phyloP scores from a whole-genome alignment of 1,284 basidiomycete species.

The Testicularia cyperi region DNA sequence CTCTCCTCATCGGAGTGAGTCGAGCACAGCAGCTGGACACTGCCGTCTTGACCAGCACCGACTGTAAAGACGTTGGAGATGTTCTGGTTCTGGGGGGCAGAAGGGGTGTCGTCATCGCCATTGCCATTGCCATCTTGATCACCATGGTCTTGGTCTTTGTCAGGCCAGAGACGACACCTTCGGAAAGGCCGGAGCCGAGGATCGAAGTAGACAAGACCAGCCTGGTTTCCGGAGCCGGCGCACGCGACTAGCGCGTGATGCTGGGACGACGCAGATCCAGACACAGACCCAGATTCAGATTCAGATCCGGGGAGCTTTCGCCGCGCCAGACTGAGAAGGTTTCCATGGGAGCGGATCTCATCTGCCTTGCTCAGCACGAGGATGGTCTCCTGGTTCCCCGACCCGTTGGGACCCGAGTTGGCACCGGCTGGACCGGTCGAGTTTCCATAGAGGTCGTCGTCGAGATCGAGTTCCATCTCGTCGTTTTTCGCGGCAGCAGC shows the following conservation, averaged over 20 bases:
- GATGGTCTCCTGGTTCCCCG: constrained; percentile 7
- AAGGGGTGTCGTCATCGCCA: too few species aligned
- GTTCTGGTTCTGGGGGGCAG: too few species aligned
- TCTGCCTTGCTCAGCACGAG: constrained; percentile 12
- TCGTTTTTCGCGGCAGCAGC: neutral
- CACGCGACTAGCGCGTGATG: constrained; percentile 18
- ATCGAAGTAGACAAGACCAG: constrained; percentile 27
- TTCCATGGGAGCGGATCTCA: constrained; percentile 17
- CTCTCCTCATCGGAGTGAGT: constrained; percentile 1
- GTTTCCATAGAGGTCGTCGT: constrained; percentile 63
- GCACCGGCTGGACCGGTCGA: constrained; percentile 15
- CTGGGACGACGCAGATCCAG: too few species aligned
- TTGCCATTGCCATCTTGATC: too few species aligned
- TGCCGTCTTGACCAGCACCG: neutral
- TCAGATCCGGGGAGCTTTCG: constrained; percentile 17
- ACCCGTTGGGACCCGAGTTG: constrained; percentile 2
- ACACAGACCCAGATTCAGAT: too few species aligned
- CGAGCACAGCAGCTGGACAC: constrained; percentile 1
- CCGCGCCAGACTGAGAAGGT: constrained; percentile 17
- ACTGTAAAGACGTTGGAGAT: constrained; percentile 18
- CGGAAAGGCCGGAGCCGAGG: constrained; percentile 15
- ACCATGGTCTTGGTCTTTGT: too few species aligned
- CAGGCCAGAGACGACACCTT: too few species aligned
- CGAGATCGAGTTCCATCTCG: constrained; percentile 73
- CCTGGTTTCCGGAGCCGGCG: constrained; percentile 27